These are phyloP conservation scores for Yarrowia alimentaria DNA, from an alignment of 805 yeast species.

Conservation along the genomic window DNA sequence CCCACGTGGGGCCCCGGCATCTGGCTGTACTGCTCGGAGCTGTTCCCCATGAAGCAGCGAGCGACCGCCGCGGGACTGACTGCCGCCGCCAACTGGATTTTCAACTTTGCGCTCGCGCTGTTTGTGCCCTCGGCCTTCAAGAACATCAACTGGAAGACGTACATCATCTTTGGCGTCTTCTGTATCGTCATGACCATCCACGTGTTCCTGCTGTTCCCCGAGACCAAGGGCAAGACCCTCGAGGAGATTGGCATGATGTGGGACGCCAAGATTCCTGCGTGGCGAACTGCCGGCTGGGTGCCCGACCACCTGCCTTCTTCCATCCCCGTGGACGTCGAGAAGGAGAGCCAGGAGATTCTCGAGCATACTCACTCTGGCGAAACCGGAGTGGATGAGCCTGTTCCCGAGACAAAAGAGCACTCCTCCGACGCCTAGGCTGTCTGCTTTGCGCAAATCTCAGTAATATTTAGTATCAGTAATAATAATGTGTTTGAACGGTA, in stretches of 20 bases:
- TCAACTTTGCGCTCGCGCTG: conserved; percentile 57
- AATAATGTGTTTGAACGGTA: no score
- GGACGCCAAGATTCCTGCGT: conserved; percentile 56
- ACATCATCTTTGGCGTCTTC: conserved; percentile 57
- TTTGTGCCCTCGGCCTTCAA: conserved; percentile 53
- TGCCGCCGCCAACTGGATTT: conserved; percentile 43
- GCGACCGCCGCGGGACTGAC: conserved; percentile 53
- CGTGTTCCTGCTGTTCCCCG: conserved; percentile 38
- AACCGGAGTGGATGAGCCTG: no score
- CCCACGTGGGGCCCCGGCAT: conserved; percentile 71
- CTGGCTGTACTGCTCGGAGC: conserved; percentile 52
- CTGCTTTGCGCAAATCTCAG: no score
- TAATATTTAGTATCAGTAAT: no score
- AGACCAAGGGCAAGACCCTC: conserved; percentile 40
- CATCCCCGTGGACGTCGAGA: neutral
- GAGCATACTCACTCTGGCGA: no score
- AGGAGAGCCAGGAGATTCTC: neutral
- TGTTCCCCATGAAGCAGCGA: conserved; percentile 50
- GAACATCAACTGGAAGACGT: conserved; percentile 56
- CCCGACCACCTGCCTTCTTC: conserved; percentile 9
- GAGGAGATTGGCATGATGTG: conserved; percentile 47
- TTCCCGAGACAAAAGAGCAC: no score
- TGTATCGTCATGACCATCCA: conserved; percentile 50
- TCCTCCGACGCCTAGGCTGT: no score
- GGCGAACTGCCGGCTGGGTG: conserved; percentile 62